Conservation (phyloP, 257 asterid species). For the Solanum pinnatisectum region DNA sequence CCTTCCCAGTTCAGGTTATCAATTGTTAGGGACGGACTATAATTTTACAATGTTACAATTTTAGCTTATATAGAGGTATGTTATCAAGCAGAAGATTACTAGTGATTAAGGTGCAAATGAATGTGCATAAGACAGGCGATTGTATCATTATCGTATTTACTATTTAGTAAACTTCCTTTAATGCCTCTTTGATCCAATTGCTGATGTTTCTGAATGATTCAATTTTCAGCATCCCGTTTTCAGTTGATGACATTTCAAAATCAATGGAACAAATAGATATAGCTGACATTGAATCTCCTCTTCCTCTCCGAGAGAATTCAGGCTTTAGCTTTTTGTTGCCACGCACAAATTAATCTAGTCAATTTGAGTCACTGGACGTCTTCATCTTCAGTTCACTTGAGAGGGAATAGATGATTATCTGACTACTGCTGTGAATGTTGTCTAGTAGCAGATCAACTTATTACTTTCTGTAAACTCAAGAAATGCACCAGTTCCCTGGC, state of each 20-base stretch:
- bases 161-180: neutral
- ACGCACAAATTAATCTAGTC: constrained; percentile 6
- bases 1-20: neutral
- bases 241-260: constrained; percentile 94
- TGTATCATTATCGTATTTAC: neutral
- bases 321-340: constrained; percentile 92
- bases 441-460: neutral
- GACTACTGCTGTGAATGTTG: neutral
- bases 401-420: neutral
- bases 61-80: neutral
- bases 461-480: neutral
- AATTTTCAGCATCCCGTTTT: constrained; percentile 83
- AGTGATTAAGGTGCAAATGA: neutral
- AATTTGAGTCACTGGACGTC: neutral
- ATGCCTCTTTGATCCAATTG: neutral
- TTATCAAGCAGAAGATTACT: neutral
- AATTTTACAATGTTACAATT: neutral
- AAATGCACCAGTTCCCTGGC: neutral
- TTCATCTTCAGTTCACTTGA: neutral
- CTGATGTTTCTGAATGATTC: constrained; percentile 13
- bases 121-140: neutral
- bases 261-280: constrained; percentile 94
- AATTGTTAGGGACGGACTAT: neutral
- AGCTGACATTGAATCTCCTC: constrained; percentile 75
- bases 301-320: constrained; percentile 68